These are phyloP conservation scores for Gossypium herbaceum DNA, from an alignment of 345 rosid species.

Conservation along the genomic window DNA sequence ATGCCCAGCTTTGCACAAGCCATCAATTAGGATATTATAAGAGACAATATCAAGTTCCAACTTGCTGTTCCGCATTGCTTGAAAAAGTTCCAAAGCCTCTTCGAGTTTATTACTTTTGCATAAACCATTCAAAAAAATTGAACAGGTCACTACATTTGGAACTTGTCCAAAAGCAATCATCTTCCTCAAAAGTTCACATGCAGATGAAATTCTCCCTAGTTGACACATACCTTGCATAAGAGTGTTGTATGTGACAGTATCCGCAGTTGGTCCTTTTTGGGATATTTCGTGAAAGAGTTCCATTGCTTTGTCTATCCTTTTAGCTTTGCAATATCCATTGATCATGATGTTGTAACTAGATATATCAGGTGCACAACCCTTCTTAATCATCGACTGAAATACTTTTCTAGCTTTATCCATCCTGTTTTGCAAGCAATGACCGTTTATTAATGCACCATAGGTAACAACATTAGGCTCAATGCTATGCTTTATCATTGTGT, in stretches of 20 bases:
- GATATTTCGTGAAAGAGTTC: background rate
- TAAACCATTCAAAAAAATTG: background rate
- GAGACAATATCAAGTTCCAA: background rate
- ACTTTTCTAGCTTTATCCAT: background rate
- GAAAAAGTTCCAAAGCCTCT: background rate
- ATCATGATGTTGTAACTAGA: background rate
- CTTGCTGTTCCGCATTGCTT: background rate
- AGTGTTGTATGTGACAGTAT: background rate
- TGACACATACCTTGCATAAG: background rate
- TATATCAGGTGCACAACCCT: background rate
- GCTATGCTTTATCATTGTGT: background rate
- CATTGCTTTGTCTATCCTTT: background rate
- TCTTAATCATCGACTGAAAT: background rate
- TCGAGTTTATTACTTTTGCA: background rate
- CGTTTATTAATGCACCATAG: background rate
- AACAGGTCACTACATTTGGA: background rate
- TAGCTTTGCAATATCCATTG: background rate
- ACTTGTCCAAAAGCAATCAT: background rate
- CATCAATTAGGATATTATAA: background rate
- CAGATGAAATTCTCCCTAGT: background rate
- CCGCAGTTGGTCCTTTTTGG: background rate
- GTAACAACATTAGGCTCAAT: background rate
- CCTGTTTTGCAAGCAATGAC: background rate
- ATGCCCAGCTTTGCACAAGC: background rate
- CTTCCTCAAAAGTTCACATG: background rate